Base-by-base conservation (phyloP, 345 rosid genomes). In the Aethionema arabicum region DNA sequence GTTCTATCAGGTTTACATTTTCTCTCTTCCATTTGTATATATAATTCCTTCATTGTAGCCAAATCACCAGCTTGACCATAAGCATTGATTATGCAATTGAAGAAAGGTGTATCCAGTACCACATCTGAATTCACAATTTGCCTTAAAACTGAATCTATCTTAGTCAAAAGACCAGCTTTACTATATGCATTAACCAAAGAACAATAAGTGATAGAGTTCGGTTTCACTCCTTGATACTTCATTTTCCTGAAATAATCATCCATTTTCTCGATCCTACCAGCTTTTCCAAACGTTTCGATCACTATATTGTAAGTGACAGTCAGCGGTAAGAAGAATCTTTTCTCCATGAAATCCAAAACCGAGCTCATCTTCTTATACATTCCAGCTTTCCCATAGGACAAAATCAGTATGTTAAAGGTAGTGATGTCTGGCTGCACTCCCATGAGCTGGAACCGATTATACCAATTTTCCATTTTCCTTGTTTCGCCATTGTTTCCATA, bases 191-290 rank as follows among this genome's bases (percentile, higher is more conserved):
- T 74, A 29, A 86, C 85, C 57, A 88, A 82, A 39, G 95, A 81
- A 67, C 88, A 88, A 53, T 86, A 88, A 0, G 96, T 91, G 35
- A 86, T 67, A 21, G 80, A 77, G 72, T 78, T 84, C 5, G 96
- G 95, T 77, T 91, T 91, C 78, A 85, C 79, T 49, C 98, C 95
- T 33, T 12, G 77, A 78, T 85, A 80, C 74, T 86, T 91, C 92
- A 85, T 86, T 61, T 70, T 75, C 83, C 67, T 72, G 70, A 83
- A 88, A 52, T 74, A 38, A 14, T 82, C 81, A 15, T 86, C 95
- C 96, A 88, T 84, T 68, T 77, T 74, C 73, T 73, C 83, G 5
- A 82, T 67, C 33, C 72, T 52, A 13, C 87, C 85, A 0, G 76
- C 82, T 74, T 77, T 88, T 10, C 95, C 98, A 77, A 76, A 88